Evolutionary conservation across 306 rosid genomes (phyloP), one percentile per base, ranked within the genome.

Genomic region (Prunus fruticosa): DNA sequence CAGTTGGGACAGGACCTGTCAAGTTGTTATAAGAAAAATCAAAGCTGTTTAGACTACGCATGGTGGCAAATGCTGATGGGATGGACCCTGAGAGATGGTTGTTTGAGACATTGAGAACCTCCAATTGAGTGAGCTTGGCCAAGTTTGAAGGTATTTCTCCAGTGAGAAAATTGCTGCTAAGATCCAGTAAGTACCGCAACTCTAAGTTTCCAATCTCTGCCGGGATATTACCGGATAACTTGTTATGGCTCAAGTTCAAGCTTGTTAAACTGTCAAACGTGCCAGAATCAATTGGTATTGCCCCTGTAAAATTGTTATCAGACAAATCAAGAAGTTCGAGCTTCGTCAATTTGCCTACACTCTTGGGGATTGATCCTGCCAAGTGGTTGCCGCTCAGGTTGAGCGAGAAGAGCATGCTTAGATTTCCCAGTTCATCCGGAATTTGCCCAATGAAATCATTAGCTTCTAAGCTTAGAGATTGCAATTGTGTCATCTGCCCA

Each of bases 21-120:
- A 91, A 83, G 58, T 83, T 74, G 73, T 91, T 91, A 67, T 88
- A 74, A 67, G 94, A 91, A 74, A 91, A 89, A 71, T 89, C 92
- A 3, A 86, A 41, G 50, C 84, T 64, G 46, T 75, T 71, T 52
- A 87, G 89, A 70, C 88, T 87, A 47, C 3, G 3, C 88, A 84
- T 83, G 30, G 8, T 16, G 30, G 80, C 30, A 45, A 86, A 76
- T 45, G 87, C 65, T 16, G 73, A 54, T 14, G 92, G 96, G 65
- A 91, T 89, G 20, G 69, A 25, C 23, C 93, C 89, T 0, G 87
- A 79, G 12, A 91, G 88, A 53, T 75, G 81, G 85, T 91, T 91
- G 79, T 76, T 84, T 45, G 97, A 91, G 58, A 87, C 75, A 82
- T 89, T 89, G 70, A 91, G 79, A 71, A 83, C 71, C 83, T 79